phyloP scores from a whole-genome alignment of 371 early-diverging fungal genomes.

The Smittium mucronatum region DNA sequence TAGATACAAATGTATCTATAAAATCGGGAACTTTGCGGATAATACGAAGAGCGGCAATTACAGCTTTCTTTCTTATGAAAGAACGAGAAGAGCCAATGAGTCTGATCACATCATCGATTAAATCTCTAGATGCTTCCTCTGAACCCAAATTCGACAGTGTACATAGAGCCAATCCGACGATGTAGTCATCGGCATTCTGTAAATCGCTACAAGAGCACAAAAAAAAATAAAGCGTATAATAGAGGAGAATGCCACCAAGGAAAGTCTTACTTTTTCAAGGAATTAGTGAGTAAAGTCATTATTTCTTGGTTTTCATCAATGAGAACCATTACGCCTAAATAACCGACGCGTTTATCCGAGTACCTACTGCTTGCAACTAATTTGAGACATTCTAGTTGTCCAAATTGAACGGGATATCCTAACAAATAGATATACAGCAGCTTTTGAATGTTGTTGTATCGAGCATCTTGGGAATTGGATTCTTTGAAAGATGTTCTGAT shows the following conservation, averaged over 20 bases:
- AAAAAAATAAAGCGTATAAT: constrained; percentile 1
- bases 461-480: constrained; percentile 59
- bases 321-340: constrained; percentile 90
- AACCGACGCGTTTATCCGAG: constrained; percentile 91
- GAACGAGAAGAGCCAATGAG: constrained; percentile 78
- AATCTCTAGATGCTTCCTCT: constrained; percentile 87
- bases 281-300: constrained; percentile 90
- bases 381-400: constrained; percentile 96
- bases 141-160: constrained; percentile 92
- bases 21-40: constrained; percentile 88
- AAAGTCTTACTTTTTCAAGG: constrained; percentile 53
- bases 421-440: constrained; percentile 95
- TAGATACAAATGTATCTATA: constrained; percentile 64
- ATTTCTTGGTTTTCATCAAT: constrained; percentile 95
- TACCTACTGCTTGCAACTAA: constrained; percentile 84
- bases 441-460: constrained; percentile 87
- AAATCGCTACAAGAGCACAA: constrained; percentile 52
- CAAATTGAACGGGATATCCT: constrained; percentile 95
- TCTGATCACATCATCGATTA: constrained; percentile 87
- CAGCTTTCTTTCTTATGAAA: constrained; percentile 95
- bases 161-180: constrained; percentile 89
- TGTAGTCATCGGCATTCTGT: constrained; percentile 86
- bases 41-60: constrained; percentile 79
- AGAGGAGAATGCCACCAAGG: constrained; percentile 2
- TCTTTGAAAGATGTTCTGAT: constrained; percentile 90